Base-by-base conservation (phyloP, 1,139 yeast species). In the Arxiozyma heterogenica region DNA sequence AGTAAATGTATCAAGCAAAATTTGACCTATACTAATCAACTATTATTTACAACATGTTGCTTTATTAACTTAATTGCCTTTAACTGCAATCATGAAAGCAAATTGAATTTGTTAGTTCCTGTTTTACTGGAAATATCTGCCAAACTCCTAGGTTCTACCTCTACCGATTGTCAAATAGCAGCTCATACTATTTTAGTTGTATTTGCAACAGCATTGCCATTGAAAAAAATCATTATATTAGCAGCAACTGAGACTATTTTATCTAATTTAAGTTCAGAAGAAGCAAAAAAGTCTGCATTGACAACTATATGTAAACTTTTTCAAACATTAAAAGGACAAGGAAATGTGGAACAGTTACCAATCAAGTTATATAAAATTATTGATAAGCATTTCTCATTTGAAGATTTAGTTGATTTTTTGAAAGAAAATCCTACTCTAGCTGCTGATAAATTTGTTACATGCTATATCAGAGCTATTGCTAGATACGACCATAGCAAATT, bases 161-260 rank as follows among this genome's bases (percentile, higher is more conserved):
- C 78, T 39, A 73, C 79, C 43, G 95, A 89, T 64, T 78, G 85
- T 51, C 94, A 85, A 66, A 78, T 88, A 59, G 84, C 96, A 38
- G 89, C 93, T 3, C 93, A 86, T 67, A 86, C 95, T 53, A 75
- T 90, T 17, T 68, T 91, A 41, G 80, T 94, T 0, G 96, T 93
- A 1, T 74, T 91, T 52, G 79, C 86, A 3, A 78, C 94, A 1
- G 83, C 93, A 51, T 77, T 84, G 48, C 85, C 89, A 9, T 75
- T 93, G 54, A 77, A 84, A 9, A 72, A 75, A 52, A 82, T 80
- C 9, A 79, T 91, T 34, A 74, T 84, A 30, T 71, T 77, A 46
- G 89, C 95, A 1, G 81, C 94, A 9, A 80, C 88, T 25, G 82
- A 80, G 56, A 81, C 94, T 1, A 80, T 93, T 27, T 72, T 83